Conservation (phyloP, 352 stramenopile genomes). For the Globisporangium acanthophoron region DNA sequence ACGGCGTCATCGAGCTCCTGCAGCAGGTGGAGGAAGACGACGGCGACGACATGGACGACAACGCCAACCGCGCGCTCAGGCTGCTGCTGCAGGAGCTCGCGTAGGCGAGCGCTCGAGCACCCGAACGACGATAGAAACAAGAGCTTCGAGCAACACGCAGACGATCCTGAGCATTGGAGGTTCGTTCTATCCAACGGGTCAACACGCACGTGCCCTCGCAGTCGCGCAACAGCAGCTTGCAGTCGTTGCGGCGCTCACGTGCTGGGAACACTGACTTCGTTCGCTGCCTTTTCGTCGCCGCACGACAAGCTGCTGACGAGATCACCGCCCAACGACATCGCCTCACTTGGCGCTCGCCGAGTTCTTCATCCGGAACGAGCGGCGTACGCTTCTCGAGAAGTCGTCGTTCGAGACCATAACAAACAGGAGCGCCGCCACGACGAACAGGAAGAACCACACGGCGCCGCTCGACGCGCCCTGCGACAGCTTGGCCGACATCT, state of each 20-base stretch:
- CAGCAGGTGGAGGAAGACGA: conserved; percentile 35
- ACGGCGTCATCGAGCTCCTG: conserved; percentile 32
- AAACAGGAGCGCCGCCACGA: conserved; percentile 45
- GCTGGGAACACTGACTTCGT: not conserved
- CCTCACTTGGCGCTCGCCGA: conserved; percentile 25
- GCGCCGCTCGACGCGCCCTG: conserved; percentile 26
- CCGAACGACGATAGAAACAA: not conserved
- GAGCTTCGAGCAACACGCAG: not conserved
- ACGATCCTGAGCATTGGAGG: not conserved
- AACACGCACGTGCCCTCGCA: not conserved
- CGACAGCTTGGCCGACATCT: conserved; percentile 25
- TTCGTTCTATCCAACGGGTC: not conserved
- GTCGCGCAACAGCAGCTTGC: not conserved
- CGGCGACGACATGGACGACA: conserved; percentile 45
- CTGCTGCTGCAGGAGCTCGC: conserved; percentile 41
- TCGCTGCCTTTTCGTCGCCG: not conserved
- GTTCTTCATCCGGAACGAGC: conserved; percentile 34
- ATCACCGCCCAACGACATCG: not conserved
- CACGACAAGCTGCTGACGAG: not conserved
- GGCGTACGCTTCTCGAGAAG: conserved; percentile 47
- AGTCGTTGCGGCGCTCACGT: not conserved
- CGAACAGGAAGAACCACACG: conserved; percentile 49
- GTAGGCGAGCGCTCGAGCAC: not conserved
- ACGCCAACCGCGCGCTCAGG: conserved; percentile 41
- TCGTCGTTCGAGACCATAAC: conserved; percentile 67